These are phyloP conservation scores for Brasenia schreberi DNA, from an alignment of 164 flowering plant species.

Conservation along the genomic window DNA sequence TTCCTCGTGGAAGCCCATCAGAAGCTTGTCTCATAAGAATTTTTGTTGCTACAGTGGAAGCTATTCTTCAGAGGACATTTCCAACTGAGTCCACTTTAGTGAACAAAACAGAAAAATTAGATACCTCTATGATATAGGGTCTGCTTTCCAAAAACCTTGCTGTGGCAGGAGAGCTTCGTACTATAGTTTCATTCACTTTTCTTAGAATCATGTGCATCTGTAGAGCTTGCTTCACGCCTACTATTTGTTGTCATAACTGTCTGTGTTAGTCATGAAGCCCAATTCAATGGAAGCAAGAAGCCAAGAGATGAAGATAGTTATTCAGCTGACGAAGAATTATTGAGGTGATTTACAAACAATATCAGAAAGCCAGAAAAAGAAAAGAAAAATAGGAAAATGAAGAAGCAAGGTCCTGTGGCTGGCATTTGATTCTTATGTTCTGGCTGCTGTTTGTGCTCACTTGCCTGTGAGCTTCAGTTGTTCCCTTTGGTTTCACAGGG, in stretches of 20 bases:
- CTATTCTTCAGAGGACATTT: constrained; percentile 78
- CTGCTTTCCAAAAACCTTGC: constrained; percentile 79
- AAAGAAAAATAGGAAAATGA: constrained; percentile 21
- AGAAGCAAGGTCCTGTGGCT: constrained; percentile 84
- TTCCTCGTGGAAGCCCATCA: constrained; percentile 95
- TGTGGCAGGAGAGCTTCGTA: constrained; percentile 94
- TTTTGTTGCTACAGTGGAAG: constrained; percentile 95
- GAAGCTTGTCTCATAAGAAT: constrained; percentile 97
- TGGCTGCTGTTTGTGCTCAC: constrained; percentile 96
- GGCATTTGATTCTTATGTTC: constrained; percentile 92
- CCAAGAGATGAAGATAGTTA: constrained; percentile 31
- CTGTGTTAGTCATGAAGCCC: constrained; percentile 96
- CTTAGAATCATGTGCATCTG: constrained; percentile 76
- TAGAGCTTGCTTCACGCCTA: constrained; percentile 82
- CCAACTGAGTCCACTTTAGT: constrained; percentile 48
- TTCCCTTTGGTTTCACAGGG: constrained; percentile 56
- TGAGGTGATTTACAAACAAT: constrained; percentile 22
- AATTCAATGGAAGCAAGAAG: constrained; percentile 48
- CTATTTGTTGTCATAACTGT: constrained; percentile 87
- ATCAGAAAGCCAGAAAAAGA: constrained; percentile 21
- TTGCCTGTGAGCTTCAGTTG: constrained; percentile 86
- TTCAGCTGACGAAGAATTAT: constrained; percentile 21
- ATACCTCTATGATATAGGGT: constrained; percentile 28
- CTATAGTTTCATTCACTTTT: constrained; percentile 94
- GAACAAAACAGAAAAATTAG: constrained; percentile 45